Base-by-base conservation (phyloP, 148 eudicot species). In the Vaccinium darrowii region DNA sequence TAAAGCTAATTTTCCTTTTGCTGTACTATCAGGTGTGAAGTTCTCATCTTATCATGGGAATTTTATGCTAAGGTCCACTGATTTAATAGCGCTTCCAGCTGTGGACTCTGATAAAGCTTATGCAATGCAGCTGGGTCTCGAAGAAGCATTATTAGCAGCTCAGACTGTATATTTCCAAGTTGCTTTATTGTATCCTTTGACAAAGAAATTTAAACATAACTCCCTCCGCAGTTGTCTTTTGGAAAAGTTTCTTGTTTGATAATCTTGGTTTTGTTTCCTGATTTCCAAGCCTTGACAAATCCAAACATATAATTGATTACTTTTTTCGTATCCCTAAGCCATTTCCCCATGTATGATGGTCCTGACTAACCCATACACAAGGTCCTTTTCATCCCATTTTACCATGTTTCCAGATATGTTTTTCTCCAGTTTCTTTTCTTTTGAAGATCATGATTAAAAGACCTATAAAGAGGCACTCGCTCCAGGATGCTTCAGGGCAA, bases 101-200 rank as follows among this genome's bases (percentile, higher is more conserved):
- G 98, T 94, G 74, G 99, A 97, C 90, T 97, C 96, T 90, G 98
- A 97, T 82, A 97, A 95, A 90, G 99, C 99, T 83, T 94, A 92
- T 81, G 95, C 96, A 62, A 93, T 91, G 91, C 99, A 95, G 85
- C 86, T 95, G 85, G 87, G 88, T 90, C 95, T 97, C 85, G 99
- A 97, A 90, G 99, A 97, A 80, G 93, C 99, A 18, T 88, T 94
- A 80, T 84, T 97, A 86, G 88, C 98, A 21, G 85, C 91, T 76
- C 95, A 85, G 83, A 93, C 93, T 39, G 95, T 95, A 82, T 95
- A 94, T 88, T 97, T 97, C 89, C 99, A 97, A 94, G 96, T 93
- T 84, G 99, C 99, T 80, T 91, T 97, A 65, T 81, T 97, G 99
- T 97, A 97, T 97, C 99, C 99, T 95, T 88, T 49, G 33, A 71